Evolutionary conservation across 1,139 yeast species (phyloP).

Genomic region (Petasospora rhodanensis): DNA sequence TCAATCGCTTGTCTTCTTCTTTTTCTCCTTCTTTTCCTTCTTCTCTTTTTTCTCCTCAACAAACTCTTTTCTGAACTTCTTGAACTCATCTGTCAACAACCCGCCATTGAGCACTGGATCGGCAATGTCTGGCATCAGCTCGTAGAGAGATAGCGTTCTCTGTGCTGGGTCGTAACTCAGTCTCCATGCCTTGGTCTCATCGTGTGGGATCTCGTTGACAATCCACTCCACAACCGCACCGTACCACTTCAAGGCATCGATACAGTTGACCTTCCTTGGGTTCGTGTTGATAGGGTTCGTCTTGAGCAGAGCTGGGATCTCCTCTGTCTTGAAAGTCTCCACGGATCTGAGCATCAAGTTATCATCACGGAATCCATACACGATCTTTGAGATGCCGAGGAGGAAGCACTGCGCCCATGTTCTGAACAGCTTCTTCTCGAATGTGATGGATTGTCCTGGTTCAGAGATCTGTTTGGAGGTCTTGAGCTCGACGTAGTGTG

Average conservation of each 20-base stretch:
- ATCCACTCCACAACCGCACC: conserved; percentile 84
- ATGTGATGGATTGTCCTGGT: conserved; percentile 49
- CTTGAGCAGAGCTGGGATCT: conserved; percentile 58
- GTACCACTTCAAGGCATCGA: conserved; percentile 78
- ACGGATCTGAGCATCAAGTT: conserved; percentile 55
- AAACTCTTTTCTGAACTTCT: conserved; percentile 18
- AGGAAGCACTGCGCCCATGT: conserved; percentile 95
- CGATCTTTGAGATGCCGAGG: conserved; percentile 71
- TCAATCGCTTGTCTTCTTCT: neutral
- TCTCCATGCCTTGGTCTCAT: conserved; percentile 42
- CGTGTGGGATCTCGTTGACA: conserved; percentile 47
- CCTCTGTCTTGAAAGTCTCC: conserved; percentile 74
- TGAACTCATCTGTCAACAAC: conserved; percentile 17
- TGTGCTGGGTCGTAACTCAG: conserved; percentile 37
- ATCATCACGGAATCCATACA: conserved; percentile 86
- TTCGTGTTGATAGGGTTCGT: conserved; percentile 28
- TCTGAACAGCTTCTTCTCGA: conserved; percentile 68
- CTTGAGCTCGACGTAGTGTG: conserved; percentile 83
- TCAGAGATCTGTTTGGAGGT: conserved; percentile 55
- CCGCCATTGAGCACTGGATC: conserved; percentile 16
- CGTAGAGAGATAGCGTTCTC: conserved; percentile 35
- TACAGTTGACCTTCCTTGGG: conserved; percentile 58
- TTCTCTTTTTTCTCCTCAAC: conserved; percentile 4
- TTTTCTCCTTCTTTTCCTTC: conserved; percentile 6
- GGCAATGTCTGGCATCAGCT: conserved; percentile 14